phyloP scores from a whole-genome alignment of 176 grass and related monocot genomes.

The Microstegium vimineum region DNA sequence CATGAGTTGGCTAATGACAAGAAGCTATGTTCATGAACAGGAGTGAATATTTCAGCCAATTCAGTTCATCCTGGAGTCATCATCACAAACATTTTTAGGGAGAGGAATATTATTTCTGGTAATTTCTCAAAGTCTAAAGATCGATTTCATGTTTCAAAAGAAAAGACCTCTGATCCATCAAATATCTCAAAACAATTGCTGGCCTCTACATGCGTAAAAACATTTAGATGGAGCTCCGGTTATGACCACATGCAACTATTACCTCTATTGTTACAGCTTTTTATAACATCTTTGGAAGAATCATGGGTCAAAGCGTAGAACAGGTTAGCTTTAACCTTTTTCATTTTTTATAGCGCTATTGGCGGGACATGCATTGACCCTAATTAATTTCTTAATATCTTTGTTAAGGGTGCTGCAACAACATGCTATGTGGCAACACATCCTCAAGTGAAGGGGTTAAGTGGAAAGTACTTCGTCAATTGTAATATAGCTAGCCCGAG shows the following conservation, averaged over 20 bases:
- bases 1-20: neutral
- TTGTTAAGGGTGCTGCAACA: constrained; percentile 56
- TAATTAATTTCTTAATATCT: neutral
- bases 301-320: constrained; percentile 13
- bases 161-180: neutral
- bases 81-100: constrained; percentile 62
- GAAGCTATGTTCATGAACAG: neutral
- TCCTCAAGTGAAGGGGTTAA: constrained; percentile 25
- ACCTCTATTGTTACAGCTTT: neutral
- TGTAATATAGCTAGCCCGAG: constrained; percentile 49
- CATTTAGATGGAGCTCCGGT: neutral
- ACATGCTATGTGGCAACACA: constrained; percentile 78
- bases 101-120: constrained; percentile 40
- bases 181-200: neutral
- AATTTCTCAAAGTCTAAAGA: neutral
- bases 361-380: neutral
- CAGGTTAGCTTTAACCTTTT: constrained; percentile 3
- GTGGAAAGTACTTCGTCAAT: constrained; percentile 31
- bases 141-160: no score
- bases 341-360: neutral
- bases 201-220: neutral
- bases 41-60: constrained; percentile 73
- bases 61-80: constrained; percentile 77
- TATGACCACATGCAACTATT: neutral
- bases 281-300: constrained; percentile 23